Base-by-base conservation (phyloP, 257 asterid genomes). In the Ajuga chamaepitys region DNA sequence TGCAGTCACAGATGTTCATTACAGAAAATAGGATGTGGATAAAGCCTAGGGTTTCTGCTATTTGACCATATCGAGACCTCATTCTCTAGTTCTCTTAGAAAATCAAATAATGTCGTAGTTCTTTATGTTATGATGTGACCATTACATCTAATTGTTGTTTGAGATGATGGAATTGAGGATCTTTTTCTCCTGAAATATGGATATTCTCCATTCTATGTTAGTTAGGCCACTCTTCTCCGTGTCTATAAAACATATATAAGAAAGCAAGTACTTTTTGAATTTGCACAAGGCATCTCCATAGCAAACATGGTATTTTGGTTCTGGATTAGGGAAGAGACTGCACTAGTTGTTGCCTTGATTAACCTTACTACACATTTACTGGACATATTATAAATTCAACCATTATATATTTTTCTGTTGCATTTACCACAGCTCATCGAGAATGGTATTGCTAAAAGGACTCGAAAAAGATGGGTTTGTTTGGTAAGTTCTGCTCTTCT, bases 371-470 rank as follows among this genome's bases (percentile, higher is more conserved):
- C 9, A 35, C 47, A 25, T 54, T 55, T 12, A 44, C 60, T 26
- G 32, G 40, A 42, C 54, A 50, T 53, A 25, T 47, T 32, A 11
- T 55, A 10, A 45, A 57, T 34, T 57, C 62, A 52, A 46, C 56
- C 47, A 7, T 74, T 28, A 66, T 38, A 21, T 22, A 2, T 14
- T 24, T 63, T 58, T 35, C 28, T 42, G 1, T 62, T 47, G n/a
- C 53, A 35, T 68, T 75, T 64, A 68, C 66, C 32, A 40, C 85
- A 89, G 95, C 64, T 86, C 95, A 9, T 89, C 88, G 17, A 87
- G 93, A 76, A 81, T 84, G 91, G 88, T 89, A 26, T 68, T 80
- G 82, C 86, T 89, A 70, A 80, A 84, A 80, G 88, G 88, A 73
- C 67, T 83, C 58, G 87, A 83, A 78, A 71, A 73, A 59, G 81